These are phyloP conservation scores for Fusarium udum DNA, from an alignment of 2,329 filamentous ascomycete species.

Conservation along the genomic window DNA sequence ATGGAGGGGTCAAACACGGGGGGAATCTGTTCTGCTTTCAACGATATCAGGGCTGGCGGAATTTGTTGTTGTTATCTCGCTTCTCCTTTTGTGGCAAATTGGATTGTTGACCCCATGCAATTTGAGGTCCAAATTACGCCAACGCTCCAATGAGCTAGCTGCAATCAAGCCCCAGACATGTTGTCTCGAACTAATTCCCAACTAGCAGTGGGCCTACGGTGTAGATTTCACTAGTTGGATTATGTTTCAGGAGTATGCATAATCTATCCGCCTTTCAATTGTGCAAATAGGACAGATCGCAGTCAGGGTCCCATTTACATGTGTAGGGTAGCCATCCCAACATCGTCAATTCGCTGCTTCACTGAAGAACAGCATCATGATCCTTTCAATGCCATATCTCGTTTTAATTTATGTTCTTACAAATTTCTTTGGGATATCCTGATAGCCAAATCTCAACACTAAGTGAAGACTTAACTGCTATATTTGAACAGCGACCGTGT, in stretches of 20 bases:
- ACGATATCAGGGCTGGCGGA: background rate
- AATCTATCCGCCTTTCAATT: background rate
- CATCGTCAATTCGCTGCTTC: background rate
- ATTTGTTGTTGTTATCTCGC: slow-evolving; percentile 11
- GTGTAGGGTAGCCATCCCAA: background rate
- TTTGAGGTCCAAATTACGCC: background rate
- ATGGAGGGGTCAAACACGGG: background rate
- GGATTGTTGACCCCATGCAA: background rate
- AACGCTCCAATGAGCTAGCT: background rate
- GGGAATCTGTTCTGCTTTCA: background rate
- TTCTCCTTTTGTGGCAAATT: slow-evolving; percentile 21
- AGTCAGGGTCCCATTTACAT: background rate
- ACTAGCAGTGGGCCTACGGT: background rate
- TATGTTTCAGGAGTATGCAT: background rate
- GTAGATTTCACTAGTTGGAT: background rate
- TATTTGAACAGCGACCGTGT: too few species aligned
- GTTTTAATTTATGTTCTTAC: background rate
- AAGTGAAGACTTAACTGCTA: too few species aligned
- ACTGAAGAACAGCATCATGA: background rate
- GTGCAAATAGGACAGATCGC: background rate
- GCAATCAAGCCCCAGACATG: background rate
- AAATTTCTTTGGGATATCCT: too few species aligned
- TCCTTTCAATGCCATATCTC: too few species aligned
- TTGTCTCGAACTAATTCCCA: background rate
- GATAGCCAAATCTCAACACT: too few species aligned